These are phyloP conservation scores for Pseudocercospora fuligena DNA, from an alignment of 2,329 filamentous ascomycete species.

Conservation along the genomic window DNA sequence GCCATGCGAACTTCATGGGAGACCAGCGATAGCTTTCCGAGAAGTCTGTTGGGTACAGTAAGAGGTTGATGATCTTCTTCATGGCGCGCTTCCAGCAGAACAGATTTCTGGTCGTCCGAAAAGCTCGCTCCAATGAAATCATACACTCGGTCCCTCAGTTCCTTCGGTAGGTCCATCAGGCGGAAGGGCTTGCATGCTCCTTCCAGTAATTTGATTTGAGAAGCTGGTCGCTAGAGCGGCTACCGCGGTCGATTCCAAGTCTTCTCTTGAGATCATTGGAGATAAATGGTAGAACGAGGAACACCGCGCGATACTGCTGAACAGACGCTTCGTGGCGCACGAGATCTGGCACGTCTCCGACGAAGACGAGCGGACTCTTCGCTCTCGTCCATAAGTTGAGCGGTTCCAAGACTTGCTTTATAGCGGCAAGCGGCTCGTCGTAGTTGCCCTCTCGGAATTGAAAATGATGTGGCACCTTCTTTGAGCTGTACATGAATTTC, in stretches of 20 bases:
- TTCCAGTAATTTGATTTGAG: no score
- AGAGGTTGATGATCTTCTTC: no score
- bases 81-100: no score
- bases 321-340: neutral
- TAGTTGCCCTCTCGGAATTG: conserved; percentile 11
- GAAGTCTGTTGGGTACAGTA: neutral
- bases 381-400: neutral
- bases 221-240: no score
- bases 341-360: neutral
- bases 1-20: conserved; percentile 1
- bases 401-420: neutral
- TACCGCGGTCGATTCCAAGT: neutral
- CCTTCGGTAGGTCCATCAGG: conserved; percentile 14
- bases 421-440: neutral
- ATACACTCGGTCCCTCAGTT: conserved; percentile 8
- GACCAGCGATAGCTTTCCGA: neutral
- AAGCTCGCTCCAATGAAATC: no score
- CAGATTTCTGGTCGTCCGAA: no score
- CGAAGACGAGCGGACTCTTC: neutral
- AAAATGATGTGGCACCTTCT: neutral
- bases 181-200: conserved; percentile 12
- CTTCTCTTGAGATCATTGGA: neutral
- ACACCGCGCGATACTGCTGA: neutral
- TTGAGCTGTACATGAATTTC: neutral
- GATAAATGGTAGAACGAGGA: neutral